Conservation (phyloP, 2,329 filamentous ascomycete species). For the Calonectria pauciramosa region DNA sequence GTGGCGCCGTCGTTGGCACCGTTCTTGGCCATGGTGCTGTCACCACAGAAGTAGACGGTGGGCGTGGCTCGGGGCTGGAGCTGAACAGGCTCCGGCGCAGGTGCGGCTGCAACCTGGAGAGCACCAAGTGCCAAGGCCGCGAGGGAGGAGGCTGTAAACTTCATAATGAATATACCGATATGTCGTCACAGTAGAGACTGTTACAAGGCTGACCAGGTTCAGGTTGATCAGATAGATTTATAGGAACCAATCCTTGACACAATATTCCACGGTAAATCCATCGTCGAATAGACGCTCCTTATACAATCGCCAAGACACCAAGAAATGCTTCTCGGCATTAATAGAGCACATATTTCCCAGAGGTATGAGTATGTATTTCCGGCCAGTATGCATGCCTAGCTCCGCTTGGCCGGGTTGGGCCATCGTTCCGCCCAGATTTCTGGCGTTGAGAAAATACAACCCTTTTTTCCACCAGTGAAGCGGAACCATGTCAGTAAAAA, state of each 20-base stretch:
- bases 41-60: conserved; percentile 70
- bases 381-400: background rate
- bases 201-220: too few relatives aligned
- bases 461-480: conserved; percentile 5
- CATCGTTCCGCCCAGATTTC: background rate
- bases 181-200: background rate
- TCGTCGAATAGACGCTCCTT: background rate
- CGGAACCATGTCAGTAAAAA: background rate
- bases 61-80: conserved; percentile 28
- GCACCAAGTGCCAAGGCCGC: conserved; percentile 34
- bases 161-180: conserved; percentile 34
- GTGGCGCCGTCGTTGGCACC: conserved; percentile 56
- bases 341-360: background rate
- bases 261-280: background rate
- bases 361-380: background rate
- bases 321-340: background rate
- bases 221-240: background rate
- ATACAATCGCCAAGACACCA: background rate
- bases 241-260: background rate
- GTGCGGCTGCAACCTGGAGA: conserved; percentile 31
- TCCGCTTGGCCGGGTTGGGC: background rate
- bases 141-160: conserved; percentile 33
- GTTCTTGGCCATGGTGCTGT: conserved; percentile 71
- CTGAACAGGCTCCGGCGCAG: conserved; percentile 20
- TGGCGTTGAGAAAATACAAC: background rate